Base-by-base conservation (phyloP, 2,329 filamentous ascomycete genomes). In the Macrophomina pseudophaseolina region DNA sequence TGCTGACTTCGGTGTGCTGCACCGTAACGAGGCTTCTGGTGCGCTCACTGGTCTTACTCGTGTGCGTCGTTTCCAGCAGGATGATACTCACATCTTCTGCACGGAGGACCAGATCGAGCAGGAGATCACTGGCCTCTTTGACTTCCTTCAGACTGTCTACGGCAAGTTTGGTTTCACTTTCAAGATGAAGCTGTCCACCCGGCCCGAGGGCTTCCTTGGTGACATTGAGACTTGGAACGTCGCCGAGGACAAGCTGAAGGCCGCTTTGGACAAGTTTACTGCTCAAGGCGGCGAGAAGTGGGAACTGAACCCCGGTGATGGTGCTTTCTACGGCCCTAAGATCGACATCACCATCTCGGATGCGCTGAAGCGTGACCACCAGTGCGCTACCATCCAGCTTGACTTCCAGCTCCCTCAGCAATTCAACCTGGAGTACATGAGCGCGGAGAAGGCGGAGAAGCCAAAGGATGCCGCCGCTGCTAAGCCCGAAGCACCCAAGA, bases 261-360 rank as follows among this genome's bases (percentile, higher is more conserved):
- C 89, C 68, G 92, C 94, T 18, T 85, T 99, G 58, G 87, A 95
- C 70, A 86, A 67, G 42, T 67, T 67, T 44, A 85, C 87, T 66
- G 81, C 80, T 23, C 78, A 80, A 56, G 84, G 84, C 63, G 87
- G 90, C 68, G 85, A 88, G 40, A 84, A 88, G 70, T 99, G 95
- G 95, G 91, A 92, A 78, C 84, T 97, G 62, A 97, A 98, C 80
- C 91, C 93, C 68, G 95, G 94, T 66, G 95, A 99, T 73, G 95
- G 95, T 76, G 95, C 95, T 64, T 99, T 98, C 82, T 99, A 99
- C 79, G 95, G 95, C 1, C 95, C 95, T 62, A 99, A 99, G 87
- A 97, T 98, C 73, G 95, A 99, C 74, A 95, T 99, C 75, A 96
- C 92, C 69, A 94, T 99, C 74, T 90, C 89, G 62, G 94, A 97